These are phyloP conservation scores for Aspergillus sclerotialis DNA, from an alignment of 2,329 filamentous ascomycete genomes.

Conservation along the genomic window DNA sequence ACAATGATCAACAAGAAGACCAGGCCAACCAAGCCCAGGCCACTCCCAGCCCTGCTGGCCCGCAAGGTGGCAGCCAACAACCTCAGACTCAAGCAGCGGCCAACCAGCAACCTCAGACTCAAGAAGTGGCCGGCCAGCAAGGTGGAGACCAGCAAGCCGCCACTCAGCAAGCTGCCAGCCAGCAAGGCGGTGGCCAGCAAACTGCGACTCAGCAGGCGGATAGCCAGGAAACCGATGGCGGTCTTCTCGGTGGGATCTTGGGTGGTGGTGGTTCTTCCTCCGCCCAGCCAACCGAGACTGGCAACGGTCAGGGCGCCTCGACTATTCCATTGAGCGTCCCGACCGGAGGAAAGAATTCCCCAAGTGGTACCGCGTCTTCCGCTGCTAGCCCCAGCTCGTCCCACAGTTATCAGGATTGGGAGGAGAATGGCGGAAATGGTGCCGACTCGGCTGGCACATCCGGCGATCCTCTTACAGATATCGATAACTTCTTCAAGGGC, in stretches of 20 bases:
- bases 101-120: too few relatives aligned
- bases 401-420: too few relatives aligned
- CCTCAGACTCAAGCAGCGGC: too few relatives aligned
- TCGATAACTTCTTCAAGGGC: conserved; percentile 28
- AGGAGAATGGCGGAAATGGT: too few relatives aligned
- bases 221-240: neutral
- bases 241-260: conserved; percentile 4
- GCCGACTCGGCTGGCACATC: conserved; percentile 1
- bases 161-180: neutral
- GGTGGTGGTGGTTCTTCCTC: conserved; percentile 2
- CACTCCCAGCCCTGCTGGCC: too few relatives aligned
- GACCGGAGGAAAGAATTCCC: too few relatives aligned
- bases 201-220: neutral
- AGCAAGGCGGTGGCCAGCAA: neutral
- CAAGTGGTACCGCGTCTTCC: too few relatives aligned
- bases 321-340: too few relatives aligned
- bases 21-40: too few relatives aligned
- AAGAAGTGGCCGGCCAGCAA: neutral
- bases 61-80: too few relatives aligned
- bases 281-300: too few relatives aligned
- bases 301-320: too few relatives aligned
- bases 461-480: conserved; percentile 7
- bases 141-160: neutral
- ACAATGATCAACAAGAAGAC: conserved; percentile 1
- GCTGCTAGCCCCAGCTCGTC: conserved; percentile 1